Base-by-base conservation (phyloP, 2,329 filamentous ascomycete species). In the Fusarium humuli region DNA sequence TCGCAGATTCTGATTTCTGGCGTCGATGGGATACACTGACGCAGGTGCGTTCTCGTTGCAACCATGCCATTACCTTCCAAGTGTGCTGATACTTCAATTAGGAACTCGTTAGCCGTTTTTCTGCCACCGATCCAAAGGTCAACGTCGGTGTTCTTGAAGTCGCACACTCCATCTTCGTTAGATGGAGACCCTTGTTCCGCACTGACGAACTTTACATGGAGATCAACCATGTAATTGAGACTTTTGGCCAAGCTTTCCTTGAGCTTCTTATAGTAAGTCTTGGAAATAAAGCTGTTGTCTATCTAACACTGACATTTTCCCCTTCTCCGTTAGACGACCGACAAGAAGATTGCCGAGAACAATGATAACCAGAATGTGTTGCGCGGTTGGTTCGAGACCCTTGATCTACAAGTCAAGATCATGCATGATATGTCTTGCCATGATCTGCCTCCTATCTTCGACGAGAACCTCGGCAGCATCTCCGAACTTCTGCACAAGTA, bases 1-100 rank as follows among this genome's bases (percentile, higher is more conserved):
- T 99, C 76, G 96, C 96, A 65, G 95, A 98, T 81, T 98, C 94
- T 73, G 96, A 99, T 80, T 99, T 99, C 81, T 99, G 92, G 91
- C 87, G 92, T 80, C 88, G 92, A 76, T 99, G 96, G 96, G 92
- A 98, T 77, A 97, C 94, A n/a, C 86, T 99, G 65, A 94, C 97
- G 29, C 89, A 92, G 83, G 91, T 92, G 81, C 71, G 86, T 77
- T 41, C 6, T 40, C 27, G 18, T 20, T 25, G 20, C 5, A 23
- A n/a, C 22, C n/a, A 14, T 18, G 12, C 9, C 25, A 11, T 25
- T n/a, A 7, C 2, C 9, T 29, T 10, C n/a, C 10, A 14, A 18
- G 58, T 23, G 27, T 29, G n/a, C 49, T 77, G 29, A 71, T 29
- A 10, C 22, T 56, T 14, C 9, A 13, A 72, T 16, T 67, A 92